Evolutionary conservation across 164 flowering plant genomes (phyloP), one percentile per base, ranked within the genome.

Genomic region (Macadamia integrifolia): DNA sequence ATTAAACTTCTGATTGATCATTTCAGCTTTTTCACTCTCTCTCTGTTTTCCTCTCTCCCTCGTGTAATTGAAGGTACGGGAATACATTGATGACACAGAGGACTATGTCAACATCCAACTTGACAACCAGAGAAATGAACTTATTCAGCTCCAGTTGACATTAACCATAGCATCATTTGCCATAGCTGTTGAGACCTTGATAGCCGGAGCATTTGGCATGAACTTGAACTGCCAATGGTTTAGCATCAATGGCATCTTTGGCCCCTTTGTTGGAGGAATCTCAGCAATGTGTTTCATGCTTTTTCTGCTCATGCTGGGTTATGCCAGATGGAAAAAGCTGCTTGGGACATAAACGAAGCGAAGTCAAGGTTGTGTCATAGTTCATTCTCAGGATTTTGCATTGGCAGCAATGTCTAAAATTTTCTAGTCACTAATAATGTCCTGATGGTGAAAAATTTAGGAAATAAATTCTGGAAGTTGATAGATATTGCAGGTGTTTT

Each of bases 101-200:
- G 98, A 91, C 73, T 94, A 94, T 68, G 97, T 92, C 12, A 92
- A 93, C 79, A 93, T 93, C 75, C 96, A 90, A 67, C 98, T 93
- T 10, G 97, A 90, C 84, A 88, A 93, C 80, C 96, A 93, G 74
- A 80, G 97, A 73, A 91, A 94, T 70, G 97, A 92, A 73, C 93
- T 94, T 35, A 90, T 94, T 72, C 98, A 92, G 70, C 90, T 94
- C 13, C 97, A 92, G 76, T 64, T 94, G 85, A 90, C 79, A 40
- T 69, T 94, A 68, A 92, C 97, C 40, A 95, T 90, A n/a, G 97
- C 96, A 30, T 84, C 99, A 55, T 91, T 95, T 71, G 94, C 97
- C 23, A 79, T 92, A 60, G 87, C 92, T 12, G 49, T 83, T 0
- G 92, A 89, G 67, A 92, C 96, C 17, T 75, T 85, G 72, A 65